phyloP scores from a whole-genome alignment of 1,139 yeast genomes.

The Komagataea norvegica region DNA sequence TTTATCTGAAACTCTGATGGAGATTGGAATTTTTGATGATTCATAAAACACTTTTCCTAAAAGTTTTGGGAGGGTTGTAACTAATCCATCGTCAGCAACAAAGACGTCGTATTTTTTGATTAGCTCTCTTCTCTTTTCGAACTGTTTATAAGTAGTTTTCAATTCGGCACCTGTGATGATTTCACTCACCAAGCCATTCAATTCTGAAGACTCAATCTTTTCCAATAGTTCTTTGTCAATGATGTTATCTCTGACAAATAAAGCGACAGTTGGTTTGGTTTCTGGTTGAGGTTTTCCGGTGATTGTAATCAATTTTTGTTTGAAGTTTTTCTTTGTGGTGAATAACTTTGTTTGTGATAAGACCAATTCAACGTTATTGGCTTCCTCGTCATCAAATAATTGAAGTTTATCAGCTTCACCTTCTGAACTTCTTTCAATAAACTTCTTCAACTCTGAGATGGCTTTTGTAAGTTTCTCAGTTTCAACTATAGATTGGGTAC shows the following conservation, averaged over 20 bases:
- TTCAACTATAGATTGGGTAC: constrained; percentile 14
- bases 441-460: constrained; percentile 47
- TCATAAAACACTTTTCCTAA: constrained; percentile 77
- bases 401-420: constrained; percentile 34
- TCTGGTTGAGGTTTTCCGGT: constrained; percentile 28
- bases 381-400: constrained; percentile 46
- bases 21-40: constrained; percentile 63
- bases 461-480: constrained; percentile 35
- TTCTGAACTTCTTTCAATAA: constrained; percentile 33
- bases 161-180: constrained; percentile 50
- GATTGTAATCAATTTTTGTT: constrained; percentile 57
- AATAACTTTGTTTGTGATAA: constrained; percentile 50
- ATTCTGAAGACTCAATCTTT: constrained; percentile 49
- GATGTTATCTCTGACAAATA: constrained; percentile 69
- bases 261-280: constrained; percentile 55
- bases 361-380: constrained; percentile 50
- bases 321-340: constrained; percentile 58
- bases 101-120: constrained; percentile 62
- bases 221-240: constrained; percentile 52
- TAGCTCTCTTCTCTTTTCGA: constrained; percentile 66
- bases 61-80: constrained; percentile 74
- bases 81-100: constrained; percentile 76
- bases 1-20: constrained; percentile 49
- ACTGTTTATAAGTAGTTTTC: constrained; percentile 64
- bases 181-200: constrained; percentile 28